phyloP scores from a whole-genome alignment of 768 basidiomycete species.

The Serpula lacrymans region DNA sequence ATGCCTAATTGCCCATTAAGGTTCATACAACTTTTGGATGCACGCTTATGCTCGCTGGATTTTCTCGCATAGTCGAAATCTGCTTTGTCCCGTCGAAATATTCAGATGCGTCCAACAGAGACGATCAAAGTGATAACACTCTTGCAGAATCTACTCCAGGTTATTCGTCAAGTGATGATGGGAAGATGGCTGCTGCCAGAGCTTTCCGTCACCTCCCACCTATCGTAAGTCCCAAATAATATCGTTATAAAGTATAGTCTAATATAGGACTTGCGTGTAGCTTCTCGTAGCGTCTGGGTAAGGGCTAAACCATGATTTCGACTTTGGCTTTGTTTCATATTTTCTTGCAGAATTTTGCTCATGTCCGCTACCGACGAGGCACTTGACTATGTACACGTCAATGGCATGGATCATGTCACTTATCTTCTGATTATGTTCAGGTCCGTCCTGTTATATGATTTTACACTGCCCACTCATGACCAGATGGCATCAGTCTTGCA shows the following conservation, averaged over 20 bases:
- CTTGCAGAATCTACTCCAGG: slow-evolving; percentile 35
- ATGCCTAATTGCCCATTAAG: slow-evolving; percentile 30
- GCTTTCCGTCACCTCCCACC: slow-evolving; percentile 88
- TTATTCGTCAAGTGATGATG: slow-evolving; percentile 14
- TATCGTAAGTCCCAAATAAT: slow-evolving; percentile 55
- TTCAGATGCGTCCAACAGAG: slow-evolving; percentile 35
- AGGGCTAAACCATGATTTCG: slow-evolving; percentile 11
- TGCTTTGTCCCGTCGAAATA: slow-evolving; percentile 60
- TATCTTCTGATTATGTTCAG: slow-evolving; percentile 84
- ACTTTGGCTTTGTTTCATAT: background rate
- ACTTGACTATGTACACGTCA: slow-evolving; percentile 61
- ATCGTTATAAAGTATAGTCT: slow-evolving; percentile 4
- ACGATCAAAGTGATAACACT: slow-evolving; percentile 67
- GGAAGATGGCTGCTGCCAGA: slow-evolving; percentile 39
- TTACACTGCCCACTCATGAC: slow-evolving; percentile 2
- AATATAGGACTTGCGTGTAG: slow-evolving; percentile 30
- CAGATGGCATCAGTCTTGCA: slow-evolving; percentile 45
- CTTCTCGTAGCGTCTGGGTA: slow-evolving; percentile 73
- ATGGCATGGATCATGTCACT: slow-evolving; percentile 88
- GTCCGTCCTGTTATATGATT: slow-evolving; percentile 31
- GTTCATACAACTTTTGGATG: slow-evolving; percentile 85
- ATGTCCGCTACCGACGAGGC: slow-evolving; percentile 96
- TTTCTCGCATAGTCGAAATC: slow-evolving; percentile 77
- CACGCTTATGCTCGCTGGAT: slow-evolving; percentile 80
- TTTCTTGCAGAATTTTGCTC: slow-evolving; percentile 63